These are phyloP conservation scores for Fusarium domesticum DNA, from an alignment of 2,329 filamentous ascomycete genomes.

Conservation along the genomic window DNA sequence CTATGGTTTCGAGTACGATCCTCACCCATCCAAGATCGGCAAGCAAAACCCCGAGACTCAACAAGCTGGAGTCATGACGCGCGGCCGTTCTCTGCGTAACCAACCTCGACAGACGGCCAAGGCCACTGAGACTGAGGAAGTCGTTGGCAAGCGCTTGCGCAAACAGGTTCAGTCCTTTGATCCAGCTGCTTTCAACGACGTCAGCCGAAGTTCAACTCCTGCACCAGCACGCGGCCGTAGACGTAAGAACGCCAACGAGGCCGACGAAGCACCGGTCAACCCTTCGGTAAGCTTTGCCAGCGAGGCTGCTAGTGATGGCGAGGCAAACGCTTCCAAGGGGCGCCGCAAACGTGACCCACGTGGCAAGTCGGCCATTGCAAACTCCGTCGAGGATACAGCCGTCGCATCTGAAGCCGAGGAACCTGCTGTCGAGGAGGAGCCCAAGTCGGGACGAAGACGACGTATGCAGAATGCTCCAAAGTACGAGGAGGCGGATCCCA, in stretches of 20 bases:
- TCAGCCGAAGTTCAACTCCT: conserved; percentile 53
- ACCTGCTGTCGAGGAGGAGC: conserved; percentile 8
- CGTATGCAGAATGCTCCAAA: conserved; percentile 26
- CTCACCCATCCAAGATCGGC: conserved; percentile 55
- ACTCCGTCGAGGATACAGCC: conserved; percentile 18
- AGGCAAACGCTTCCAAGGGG: conserved; percentile 28
- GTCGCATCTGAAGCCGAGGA: background rate
- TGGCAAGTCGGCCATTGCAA: conserved; percentile 23
- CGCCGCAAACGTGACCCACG: conserved; percentile 33
- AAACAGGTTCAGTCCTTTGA: conserved; percentile 52
- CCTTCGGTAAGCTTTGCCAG: conserved; percentile 35
- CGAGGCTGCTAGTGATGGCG: conserved; percentile 33
- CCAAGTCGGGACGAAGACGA: conserved; percentile 26
- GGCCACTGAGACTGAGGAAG: conserved; percentile 52
- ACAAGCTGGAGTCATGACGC: conserved; percentile 48
- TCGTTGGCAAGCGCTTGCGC: conserved; percentile 52
- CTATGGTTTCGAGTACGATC: conserved; percentile 61
- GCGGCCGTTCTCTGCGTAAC: conserved; percentile 52
- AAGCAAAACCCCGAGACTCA: conserved; percentile 58
- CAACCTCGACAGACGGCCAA: conserved; percentile 57
- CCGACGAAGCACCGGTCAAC: conserved; percentile 28
- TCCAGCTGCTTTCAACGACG: conserved; percentile 45
- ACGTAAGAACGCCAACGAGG: conserved; percentile 32
- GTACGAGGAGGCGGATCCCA: conserved; percentile 31
- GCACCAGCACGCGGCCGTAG: conserved; percentile 34